phyloP scores from a whole-genome alignment of 495 filamentous ascomycete species.

The Neurospora sp. region DNA sequence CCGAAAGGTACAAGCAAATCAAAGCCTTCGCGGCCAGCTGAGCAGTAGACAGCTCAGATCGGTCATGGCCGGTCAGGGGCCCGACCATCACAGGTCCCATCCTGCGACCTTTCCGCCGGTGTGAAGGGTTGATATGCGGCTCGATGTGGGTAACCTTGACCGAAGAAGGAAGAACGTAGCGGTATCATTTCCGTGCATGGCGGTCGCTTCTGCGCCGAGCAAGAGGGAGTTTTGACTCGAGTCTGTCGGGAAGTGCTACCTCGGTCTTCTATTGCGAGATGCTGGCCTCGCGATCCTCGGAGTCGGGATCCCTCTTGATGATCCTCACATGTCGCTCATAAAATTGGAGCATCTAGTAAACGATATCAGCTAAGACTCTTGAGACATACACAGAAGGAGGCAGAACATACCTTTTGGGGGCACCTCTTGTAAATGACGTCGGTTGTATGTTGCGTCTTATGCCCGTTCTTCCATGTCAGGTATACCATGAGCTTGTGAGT shows the following conservation, averaged over 20 bases:
- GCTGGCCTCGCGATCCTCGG: not conserved
- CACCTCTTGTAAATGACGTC: constrained; percentile 46
- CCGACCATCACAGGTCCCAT: not conserved
- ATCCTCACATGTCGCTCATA: constrained; percentile 50
- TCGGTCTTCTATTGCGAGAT: not conserved
- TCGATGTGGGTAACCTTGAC: not conserved
- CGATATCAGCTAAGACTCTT: not conserved
- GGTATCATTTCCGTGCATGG: not conserved
- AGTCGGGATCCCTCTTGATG: constrained; percentile 23
- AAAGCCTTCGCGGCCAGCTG: not conserved
- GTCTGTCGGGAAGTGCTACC: not conserved
- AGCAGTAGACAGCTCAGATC: not conserved
- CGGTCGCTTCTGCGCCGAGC: not conserved
- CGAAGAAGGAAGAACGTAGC: not conserved
- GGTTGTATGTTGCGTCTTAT: constrained; percentile 51
- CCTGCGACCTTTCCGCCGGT: not conserved
- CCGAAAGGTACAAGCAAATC: not conserved
- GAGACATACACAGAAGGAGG: not conserved
- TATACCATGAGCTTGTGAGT: constrained; percentile 39
- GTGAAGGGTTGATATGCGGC: not conserved
- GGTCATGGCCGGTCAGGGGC: not conserved
- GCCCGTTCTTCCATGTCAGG: constrained; percentile 46
- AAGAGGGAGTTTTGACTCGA: not conserved
- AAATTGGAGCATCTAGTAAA: constrained; percentile 47
- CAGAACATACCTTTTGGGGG: constrained; percentile 46